Percentiles rank a stretch among this genome's conserved stretches.
Conservation (phyloP, 768 basidiomycete genomes). For the Phylloporus sp. region DNA sequence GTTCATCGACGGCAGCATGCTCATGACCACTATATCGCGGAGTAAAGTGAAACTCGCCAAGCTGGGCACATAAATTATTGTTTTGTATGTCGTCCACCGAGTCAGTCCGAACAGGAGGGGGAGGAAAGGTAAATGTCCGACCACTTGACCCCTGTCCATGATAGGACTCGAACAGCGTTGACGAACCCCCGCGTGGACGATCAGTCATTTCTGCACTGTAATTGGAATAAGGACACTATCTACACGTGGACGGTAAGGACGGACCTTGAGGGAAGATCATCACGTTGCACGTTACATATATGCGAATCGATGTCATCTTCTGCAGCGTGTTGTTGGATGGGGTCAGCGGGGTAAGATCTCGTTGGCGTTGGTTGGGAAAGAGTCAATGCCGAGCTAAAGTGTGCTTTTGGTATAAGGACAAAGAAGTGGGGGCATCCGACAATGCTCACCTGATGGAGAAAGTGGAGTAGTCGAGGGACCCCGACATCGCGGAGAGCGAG, state of each 20-base stretch:
- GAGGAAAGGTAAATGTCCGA: slow-evolving; percentile 8
- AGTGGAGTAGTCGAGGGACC: slow-evolving; percentile 26
- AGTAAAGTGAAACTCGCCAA: slow-evolving; percentile 26
- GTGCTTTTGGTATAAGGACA: slow-evolving; percentile 2
- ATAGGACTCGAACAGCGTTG: slow-evolving; percentile 17
- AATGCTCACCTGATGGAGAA: slow-evolving; percentile 24
- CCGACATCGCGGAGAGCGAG: slow-evolving; percentile 15
- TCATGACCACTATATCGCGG: slow-evolving; percentile 12
- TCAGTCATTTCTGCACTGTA: slow-evolving; percentile 17
- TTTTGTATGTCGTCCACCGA: slow-evolving; percentile 25
- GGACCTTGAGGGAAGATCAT: slow-evolving; percentile 34
- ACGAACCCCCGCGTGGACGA: slow-evolving; percentile 21
- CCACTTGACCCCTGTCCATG: slow-evolving; percentile 17
- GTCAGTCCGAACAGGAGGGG: slow-evolving; percentile 8
- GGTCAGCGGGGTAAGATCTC: slow-evolving; percentile 28
- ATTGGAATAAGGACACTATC: slow-evolving; percentile 13
- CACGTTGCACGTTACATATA: slow-evolving; percentile 27
- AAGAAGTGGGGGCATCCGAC: not conserved
- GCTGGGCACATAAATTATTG: slow-evolving; percentile 18
- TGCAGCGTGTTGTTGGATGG: slow-evolving; percentile 24
- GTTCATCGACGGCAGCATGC: slow-evolving; percentile 17
- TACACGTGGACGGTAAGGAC: slow-evolving; percentile 28
- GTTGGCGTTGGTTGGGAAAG: slow-evolving; percentile 20
- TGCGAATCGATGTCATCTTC: slow-evolving; percentile 28
- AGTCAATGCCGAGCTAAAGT: slow-evolving; percentile 25